phyloP scores from a whole-genome alignment of 768 basidiomycete species.

The Xerocomellus chrysenteron region DNA sequence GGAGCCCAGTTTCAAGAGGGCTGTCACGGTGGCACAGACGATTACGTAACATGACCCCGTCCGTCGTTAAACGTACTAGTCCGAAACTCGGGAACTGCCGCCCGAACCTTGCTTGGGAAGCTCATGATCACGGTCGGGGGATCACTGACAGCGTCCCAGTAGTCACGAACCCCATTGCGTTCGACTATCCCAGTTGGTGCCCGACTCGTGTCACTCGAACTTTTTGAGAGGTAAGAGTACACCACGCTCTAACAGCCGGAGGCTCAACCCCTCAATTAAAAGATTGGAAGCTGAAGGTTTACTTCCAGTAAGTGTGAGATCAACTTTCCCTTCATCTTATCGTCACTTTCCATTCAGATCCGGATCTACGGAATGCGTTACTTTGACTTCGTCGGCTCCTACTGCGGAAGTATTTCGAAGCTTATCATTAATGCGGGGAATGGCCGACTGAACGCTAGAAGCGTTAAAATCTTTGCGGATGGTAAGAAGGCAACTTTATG shows the following conservation, averaged over 20 bases:
- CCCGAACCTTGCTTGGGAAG: too few species aligned
- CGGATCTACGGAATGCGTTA: slow-evolving; percentile 78
- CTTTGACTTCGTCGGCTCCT: slow-evolving; percentile 62
- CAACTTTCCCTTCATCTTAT: slow-evolving; percentile 4
- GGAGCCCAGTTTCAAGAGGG: too few species aligned
- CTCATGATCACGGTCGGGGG: too few species aligned
- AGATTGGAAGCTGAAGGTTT: slow-evolving; percentile 61
- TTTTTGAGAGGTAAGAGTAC: slow-evolving; percentile 60
- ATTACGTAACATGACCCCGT: too few species aligned
- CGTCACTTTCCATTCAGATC: slow-evolving; percentile 42
- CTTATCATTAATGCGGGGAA: slow-evolving; percentile 58
- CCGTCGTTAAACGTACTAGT: too few species aligned
- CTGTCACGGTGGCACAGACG: too few species aligned
- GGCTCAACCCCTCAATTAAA: slow-evolving; percentile 7
- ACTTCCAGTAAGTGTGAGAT: slow-evolving; percentile 52
- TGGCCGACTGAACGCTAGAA: slow-evolving; percentile 66
- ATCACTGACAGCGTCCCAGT: too few species aligned
- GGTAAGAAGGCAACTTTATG: slow-evolving; percentile 22
- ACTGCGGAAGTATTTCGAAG: slow-evolving; percentile 68
- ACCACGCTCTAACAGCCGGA: background rate
- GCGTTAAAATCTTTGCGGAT: slow-evolving; percentile 77
- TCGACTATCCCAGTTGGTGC: slow-evolving; percentile 38
- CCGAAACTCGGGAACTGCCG: too few species aligned
- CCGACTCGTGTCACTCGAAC: slow-evolving; percentile 63
- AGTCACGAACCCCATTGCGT: too few species aligned